Percentiles rank a stretch among this genome's conserved stretches.
Evolutionary conservation across 495 filamentous ascomycete genomes (phyloP).

Genomic region (Aspergillus diversus): DNA sequence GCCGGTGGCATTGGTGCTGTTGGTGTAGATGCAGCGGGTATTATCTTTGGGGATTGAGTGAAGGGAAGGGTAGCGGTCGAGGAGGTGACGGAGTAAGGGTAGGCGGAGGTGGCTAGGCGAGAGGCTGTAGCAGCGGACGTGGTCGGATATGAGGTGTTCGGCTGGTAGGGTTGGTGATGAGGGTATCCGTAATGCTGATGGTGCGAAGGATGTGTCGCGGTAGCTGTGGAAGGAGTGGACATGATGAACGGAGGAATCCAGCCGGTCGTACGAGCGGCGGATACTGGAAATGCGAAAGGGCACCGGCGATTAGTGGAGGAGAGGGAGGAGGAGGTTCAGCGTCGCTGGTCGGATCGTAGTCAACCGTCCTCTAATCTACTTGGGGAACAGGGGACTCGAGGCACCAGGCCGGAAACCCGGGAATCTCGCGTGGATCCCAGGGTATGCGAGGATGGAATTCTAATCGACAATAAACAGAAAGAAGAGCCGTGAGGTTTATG

Average conservation of each 20-base stretch:
- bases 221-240: constrained; percentile 85
- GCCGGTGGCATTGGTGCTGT: constrained; percentile 33
- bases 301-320: constrained; percentile 44
- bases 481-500: constrained; percentile 1
- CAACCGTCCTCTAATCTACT: constrained; percentile 21
- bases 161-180: constrained; percentile 66
- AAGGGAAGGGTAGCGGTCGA: constrained; percentile 45
- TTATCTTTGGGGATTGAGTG: constrained; percentile 39
- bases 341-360: constrained; percentile 21
- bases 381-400: constrained; percentile 23
- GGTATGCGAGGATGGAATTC: constrained; percentile 1
- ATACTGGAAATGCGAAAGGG: constrained; percentile 70
- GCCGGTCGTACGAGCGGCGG: constrained; percentile 43
- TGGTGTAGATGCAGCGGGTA: constrained; percentile 39
- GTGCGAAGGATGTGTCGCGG: constrained; percentile 68
- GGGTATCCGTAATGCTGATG: constrained; percentile 71
- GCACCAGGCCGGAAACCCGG: constrained; percentile 27
- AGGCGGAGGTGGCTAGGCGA: constrained; percentile 53
- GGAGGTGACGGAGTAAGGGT: constrained; percentile 52
- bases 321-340: constrained; percentile 18
- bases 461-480: not conserved
- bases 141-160: constrained; percentile 56
- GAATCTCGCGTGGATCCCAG: constrained; percentile 23
- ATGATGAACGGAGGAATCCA: constrained; percentile 53
- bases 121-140: constrained; percentile 54